Percentiles rank a stretch among this genome's conserved stretches.
These are phyloP conservation scores for Scheffersomyces titani DNA, from an alignment of 1,139 yeast genomes.

Conservation along the genomic window DNA sequence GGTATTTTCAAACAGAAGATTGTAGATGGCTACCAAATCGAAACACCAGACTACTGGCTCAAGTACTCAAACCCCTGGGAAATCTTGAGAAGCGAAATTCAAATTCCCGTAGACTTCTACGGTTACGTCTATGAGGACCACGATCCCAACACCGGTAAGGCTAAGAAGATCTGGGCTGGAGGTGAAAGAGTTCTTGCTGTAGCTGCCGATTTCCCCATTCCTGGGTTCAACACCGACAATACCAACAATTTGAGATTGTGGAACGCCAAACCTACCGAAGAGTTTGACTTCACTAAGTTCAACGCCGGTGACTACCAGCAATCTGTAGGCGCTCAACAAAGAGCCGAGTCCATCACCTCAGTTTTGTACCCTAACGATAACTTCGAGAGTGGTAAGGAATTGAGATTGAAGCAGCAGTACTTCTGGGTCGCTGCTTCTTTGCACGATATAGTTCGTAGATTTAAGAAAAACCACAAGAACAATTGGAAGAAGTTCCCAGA, in stretches of 20 bases:
- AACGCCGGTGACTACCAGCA: conserved; percentile 89
- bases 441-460: conserved; percentile 88
- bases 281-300: conserved; percentile 89
- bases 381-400: conserved; percentile 86
- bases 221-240: conserved; percentile 81
- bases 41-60: conserved; percentile 93
- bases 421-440: conserved; percentile 97
- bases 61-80: conserved; percentile 92
- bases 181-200: conserved; percentile 88
- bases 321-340: conserved; percentile 81
- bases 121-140: conserved; percentile 72
- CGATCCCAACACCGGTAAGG: conserved; percentile 51
- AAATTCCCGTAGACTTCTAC: conserved; percentile 89
- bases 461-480: conserved; percentile 68
- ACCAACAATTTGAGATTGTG: conserved; percentile 90
- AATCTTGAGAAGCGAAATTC: conserved; percentile 81
- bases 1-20: conserved; percentile 93
- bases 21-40: conserved; percentile 91
- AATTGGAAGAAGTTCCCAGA: conserved; percentile 85
- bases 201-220: conserved; percentile 93
- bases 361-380: conserved; percentile 93
- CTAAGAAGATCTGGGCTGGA: conserved; percentile 75
- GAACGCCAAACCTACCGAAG: conserved; percentile 88
- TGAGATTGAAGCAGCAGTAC: conserved; percentile 92
- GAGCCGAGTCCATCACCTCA: conserved; percentile 89